Evolutionary conservation across 805 yeast species (phyloP).

Genomic region (Debaryomyces prosopidis): DNA sequence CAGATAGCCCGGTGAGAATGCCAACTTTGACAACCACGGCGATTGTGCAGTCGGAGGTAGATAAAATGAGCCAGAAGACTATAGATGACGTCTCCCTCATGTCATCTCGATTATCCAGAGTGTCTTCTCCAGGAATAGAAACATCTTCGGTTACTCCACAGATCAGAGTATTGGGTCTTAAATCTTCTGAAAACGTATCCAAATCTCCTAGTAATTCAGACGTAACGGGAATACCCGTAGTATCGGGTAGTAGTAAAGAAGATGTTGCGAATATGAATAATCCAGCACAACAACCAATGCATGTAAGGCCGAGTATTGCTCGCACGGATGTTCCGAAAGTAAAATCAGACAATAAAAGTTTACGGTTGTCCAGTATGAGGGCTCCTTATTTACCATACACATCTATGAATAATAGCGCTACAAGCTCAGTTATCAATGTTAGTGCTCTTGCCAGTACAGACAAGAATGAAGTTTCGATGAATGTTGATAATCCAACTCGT

Average conservation of each 20-base stretch:
- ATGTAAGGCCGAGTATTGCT: not conserved
- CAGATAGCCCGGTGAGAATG: conserved; percentile 1
- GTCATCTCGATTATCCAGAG: not conserved
- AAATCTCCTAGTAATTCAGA: not conserved
- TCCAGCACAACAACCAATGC: not conserved
- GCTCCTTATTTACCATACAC: conserved; percentile 20
- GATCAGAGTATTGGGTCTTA: not conserved
- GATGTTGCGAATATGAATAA: not conserved
- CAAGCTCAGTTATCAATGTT: conserved; percentile 34
- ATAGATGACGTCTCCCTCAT: not conserved
- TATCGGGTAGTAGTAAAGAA: not conserved
- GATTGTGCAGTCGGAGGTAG: not conserved
- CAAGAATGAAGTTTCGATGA: conserved; percentile 3
- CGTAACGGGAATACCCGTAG: not conserved
- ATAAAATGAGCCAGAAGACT: not conserved
- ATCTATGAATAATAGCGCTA: conserved; percentile 23
- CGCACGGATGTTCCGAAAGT: conserved; percentile 20
- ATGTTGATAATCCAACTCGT: not conserved
- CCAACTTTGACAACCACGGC: conserved; percentile 6
- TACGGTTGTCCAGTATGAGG: conserved; percentile 29
- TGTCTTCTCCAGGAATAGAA: not conserved
- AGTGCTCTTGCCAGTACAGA: conserved; percentile 28
- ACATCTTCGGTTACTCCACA: not conserved
- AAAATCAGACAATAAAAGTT: conserved; percentile 34
- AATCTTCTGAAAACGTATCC: not conserved